Evolutionary conservation across 163 green algal genomes (phyloP).

Genomic region (Scenedesmus sp.): DNA sequence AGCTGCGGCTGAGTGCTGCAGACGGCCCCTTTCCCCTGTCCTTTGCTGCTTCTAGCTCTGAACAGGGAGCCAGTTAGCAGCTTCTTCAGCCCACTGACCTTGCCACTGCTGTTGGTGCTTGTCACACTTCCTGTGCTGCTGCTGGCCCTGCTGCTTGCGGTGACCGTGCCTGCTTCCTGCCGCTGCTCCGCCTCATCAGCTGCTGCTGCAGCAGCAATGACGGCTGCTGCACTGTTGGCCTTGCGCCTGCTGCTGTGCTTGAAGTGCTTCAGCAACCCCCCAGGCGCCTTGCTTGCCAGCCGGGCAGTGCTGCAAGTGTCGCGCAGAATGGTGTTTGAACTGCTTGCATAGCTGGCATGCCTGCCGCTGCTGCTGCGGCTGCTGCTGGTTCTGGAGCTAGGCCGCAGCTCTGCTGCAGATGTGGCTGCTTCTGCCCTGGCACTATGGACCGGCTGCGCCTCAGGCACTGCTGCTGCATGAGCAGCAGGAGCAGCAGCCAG

Average conservation of each 20-base stretch:
- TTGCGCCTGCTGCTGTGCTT: slow-evolving; percentile 21
- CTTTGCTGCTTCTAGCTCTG: background rate
- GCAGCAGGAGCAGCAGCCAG: slow-evolving; percentile 22
- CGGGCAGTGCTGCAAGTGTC: background rate
- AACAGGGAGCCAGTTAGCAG: background rate
- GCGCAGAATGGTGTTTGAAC: background rate
- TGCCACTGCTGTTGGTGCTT: slow-evolving; percentile 1
- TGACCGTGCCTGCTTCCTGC: background rate
- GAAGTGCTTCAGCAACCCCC: background rate
- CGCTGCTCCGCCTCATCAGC: background rate
- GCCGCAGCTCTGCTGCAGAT: background rate
- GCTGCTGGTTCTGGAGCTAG: background rate
- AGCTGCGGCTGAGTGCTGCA: background rate
- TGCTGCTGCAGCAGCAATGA: slow-evolving; percentile 6
- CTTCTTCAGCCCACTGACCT: background rate
- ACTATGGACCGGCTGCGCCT: background rate
- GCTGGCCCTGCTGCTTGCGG: background rate
- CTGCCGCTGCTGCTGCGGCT: background rate
- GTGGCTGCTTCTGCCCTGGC: background rate
- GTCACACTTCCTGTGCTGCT: background rate
- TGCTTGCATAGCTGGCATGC: background rate
- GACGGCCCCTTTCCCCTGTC: too few species aligned
- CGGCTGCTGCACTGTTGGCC: background rate
- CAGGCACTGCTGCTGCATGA: background rate
- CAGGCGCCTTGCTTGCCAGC: background rate